phyloP scores from a whole-genome alignment of 306 rosid species.

The Cyamopsis tetragonoloba region DNA sequence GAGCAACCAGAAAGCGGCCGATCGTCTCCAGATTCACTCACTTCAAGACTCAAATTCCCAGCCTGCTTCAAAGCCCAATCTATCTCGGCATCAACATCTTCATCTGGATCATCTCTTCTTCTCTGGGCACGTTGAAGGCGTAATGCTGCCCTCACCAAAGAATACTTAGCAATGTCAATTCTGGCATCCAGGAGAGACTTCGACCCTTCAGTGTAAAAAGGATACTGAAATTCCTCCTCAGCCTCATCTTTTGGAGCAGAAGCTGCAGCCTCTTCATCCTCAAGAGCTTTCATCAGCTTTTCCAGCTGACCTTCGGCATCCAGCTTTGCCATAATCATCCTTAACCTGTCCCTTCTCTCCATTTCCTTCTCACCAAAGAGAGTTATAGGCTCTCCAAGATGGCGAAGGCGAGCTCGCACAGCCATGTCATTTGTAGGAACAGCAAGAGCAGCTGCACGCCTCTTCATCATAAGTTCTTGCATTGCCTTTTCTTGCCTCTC shows the following conservation, averaged over 20 bases:
- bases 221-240: slow-evolving; percentile 75
- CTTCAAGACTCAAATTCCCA: slow-evolving; percentile 61
- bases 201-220: slow-evolving; percentile 86
- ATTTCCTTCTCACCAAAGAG: slow-evolving; percentile 91
- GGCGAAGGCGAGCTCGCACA: slow-evolving; percentile 81
- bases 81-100: slow-evolving; percentile 80
- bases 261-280: slow-evolving; percentile 81
- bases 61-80: slow-evolving; percentile 80
- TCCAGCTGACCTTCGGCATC: slow-evolving; percentile 87
- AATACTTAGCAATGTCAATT: slow-evolving; percentile 64
- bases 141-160: slow-evolving; percentile 54
- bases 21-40: slow-evolving; percentile 95
- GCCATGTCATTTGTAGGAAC: slow-evolving; percentile 96
- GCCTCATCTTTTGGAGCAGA: slow-evolving; percentile 53
- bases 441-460: slow-evolving; percentile 82
- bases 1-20: slow-evolving; percentile 92
- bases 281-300: slow-evolving; percentile 79
- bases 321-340: slow-evolving; percentile 70
- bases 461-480: slow-evolving; percentile 79
- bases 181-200: slow-evolving; percentile 68
- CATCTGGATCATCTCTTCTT: slow-evolving; percentile 92
- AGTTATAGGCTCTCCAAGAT: slow-evolving; percentile 88
- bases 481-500: slow-evolving; percentile 83
- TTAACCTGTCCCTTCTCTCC: slow-evolving; percentile 86
- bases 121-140: slow-evolving; percentile 76